These are phyloP conservation scores for Hysterangium stoloniferum DNA, from an alignment of 768 basidiomycete species.

Conservation along the genomic window DNA sequence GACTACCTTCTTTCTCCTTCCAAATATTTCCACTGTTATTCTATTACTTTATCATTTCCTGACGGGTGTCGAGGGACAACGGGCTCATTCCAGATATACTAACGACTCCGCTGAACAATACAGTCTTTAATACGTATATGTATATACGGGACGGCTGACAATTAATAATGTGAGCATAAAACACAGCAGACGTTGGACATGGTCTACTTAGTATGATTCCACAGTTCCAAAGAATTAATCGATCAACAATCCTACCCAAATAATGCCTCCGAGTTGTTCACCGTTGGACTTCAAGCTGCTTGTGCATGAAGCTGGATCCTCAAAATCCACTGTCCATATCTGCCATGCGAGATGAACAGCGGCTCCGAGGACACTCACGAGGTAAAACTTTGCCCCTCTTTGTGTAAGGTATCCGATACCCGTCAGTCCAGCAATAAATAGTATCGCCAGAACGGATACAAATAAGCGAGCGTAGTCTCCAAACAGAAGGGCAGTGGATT, in stretches of 20 bases:
- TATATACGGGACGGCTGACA: too few relatives aligned
- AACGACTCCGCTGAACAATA: too few relatives aligned
- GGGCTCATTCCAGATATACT: too few relatives aligned
- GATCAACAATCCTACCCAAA: conserved; percentile 2
- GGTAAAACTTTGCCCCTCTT: conserved; percentile 39
- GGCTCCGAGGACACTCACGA: conserved; percentile 32
- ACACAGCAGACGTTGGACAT: too few relatives aligned
- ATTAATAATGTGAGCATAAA: too few relatives aligned
- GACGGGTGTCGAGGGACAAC: too few relatives aligned
- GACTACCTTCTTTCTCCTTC: too few relatives aligned
- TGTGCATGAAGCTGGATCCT: conserved; percentile 4
- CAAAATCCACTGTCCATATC: conserved; percentile 18
- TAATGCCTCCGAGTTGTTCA: conserved; percentile 3
- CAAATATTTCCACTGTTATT: too few relatives aligned
- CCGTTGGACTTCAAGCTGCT: conserved; percentile 9
- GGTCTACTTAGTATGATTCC: too few relatives aligned
- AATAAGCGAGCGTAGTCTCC: conserved; percentile 51
- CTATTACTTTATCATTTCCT: too few relatives aligned
- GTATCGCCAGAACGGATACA: conserved; percentile 41
- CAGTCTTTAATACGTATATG: too few relatives aligned
- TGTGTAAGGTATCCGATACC: conserved; percentile 44
- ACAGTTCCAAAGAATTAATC: too few relatives aligned
- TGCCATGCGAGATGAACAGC: conserved; percentile 35
- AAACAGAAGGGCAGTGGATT: conserved; percentile 70
- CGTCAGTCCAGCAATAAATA: conserved; percentile 46